Percentiles rank a stretch among this genome's conserved stretches.
phyloP scores from a whole-genome alignment of 139 green algal genomes.

The Chlamydomonas eustigma region DNA sequence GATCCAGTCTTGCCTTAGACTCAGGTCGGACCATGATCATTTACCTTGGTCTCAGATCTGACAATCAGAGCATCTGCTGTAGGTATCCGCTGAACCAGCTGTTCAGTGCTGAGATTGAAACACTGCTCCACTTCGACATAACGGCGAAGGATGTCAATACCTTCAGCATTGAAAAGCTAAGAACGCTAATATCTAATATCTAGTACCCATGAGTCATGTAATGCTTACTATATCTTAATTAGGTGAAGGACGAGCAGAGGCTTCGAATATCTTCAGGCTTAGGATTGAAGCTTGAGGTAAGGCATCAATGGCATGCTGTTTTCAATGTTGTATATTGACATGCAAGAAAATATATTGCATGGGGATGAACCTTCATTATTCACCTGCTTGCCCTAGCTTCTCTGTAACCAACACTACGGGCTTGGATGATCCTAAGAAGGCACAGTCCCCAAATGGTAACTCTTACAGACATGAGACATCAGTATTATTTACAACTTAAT shows the following conservation, averaged over 20 bases:
- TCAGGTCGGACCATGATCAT: background rate
- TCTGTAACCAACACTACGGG: slow-evolving; percentile 81
- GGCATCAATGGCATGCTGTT: no score
- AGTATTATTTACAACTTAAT: no score
- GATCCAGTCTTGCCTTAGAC: background rate
- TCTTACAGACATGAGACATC: no score
- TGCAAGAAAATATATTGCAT: background rate
- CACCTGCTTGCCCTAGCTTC: slow-evolving; percentile 80
- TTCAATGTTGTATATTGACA: background rate
- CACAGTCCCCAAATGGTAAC: no score
- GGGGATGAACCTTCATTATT: slow-evolving; percentile 7
- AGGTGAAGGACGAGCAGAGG: no score
- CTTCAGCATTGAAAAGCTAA: slow-evolving; percentile 20
- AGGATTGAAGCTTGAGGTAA: no score
- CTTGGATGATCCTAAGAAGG: no score
- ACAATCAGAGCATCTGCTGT: slow-evolving; percentile 86
- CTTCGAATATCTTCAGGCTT: no score
- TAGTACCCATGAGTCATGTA: background rate
- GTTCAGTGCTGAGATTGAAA: slow-evolving; percentile 71
- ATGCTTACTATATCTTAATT: background rate
- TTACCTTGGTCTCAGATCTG: slow-evolving; percentile 82
- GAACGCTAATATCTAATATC: background rate
- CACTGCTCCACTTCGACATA: slow-evolving; percentile 55
- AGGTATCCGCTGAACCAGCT: slow-evolving; percentile 73
- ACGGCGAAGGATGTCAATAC: slow-evolving; percentile 75